Evolutionary conservation across 179 eudicot genomes (phyloP).

Genomic region (Drosera spatulata): DNA sequence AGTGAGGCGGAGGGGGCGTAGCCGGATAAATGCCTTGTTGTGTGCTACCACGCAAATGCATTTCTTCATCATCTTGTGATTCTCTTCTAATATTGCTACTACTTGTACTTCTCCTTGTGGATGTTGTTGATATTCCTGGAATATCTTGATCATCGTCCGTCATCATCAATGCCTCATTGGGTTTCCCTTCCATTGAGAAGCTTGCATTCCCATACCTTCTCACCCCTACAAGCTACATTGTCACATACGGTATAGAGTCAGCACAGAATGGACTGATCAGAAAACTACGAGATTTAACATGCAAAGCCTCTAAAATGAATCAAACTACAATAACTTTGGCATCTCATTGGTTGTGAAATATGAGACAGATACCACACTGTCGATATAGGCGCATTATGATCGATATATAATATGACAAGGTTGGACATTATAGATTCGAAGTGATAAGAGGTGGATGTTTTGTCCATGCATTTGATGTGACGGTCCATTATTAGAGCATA

Average conservation of each 20-base stretch:
- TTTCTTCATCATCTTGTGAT: constrained; percentile 18
- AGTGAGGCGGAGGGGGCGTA: constrained; percentile 57
- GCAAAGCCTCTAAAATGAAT: not conserved
- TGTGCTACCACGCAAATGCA: constrained; percentile 38
- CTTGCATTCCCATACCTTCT: constrained; percentile 68
- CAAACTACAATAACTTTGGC: too few species aligned
- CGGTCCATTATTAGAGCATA: too few species aligned
- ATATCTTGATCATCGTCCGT: constrained; percentile 7
- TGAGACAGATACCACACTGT: too few species aligned
- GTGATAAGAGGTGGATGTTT: too few species aligned
- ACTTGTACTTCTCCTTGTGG: constrained; percentile 10
- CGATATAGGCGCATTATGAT: too few species aligned
- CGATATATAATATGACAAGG: too few species aligned
- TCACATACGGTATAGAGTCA: not conserved
- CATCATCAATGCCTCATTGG: constrained; percentile 11
- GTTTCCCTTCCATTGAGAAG: constrained; percentile 47
- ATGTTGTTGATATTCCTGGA: constrained; percentile 14
- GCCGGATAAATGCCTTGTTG: constrained; percentile 55
- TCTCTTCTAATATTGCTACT: constrained; percentile 17
- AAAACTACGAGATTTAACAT: too few species aligned
- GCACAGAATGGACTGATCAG: not conserved
- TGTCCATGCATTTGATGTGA: too few species aligned
- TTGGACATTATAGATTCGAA: too few species aligned
- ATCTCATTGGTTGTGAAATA: too few species aligned
- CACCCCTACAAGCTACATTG: constrained; percentile 48